phyloP scores from a whole-genome alignment of 164 flowering plant genomes.

The Liriodendron chinense region DNA sequence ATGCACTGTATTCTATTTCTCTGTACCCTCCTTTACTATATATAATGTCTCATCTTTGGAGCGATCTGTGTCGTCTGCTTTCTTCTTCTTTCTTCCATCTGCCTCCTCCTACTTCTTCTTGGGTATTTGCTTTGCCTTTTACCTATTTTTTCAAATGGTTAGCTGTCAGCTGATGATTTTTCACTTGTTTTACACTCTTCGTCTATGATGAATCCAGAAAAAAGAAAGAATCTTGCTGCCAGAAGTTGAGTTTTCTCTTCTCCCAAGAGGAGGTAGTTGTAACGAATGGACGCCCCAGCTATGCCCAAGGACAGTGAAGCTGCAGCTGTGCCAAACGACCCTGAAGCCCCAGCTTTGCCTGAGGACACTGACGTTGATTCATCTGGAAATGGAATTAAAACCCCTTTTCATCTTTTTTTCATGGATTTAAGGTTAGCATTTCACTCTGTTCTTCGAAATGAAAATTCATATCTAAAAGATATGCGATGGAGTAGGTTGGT shows the following conservation, averaged over 20 bases:
- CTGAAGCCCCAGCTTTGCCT: neutral
- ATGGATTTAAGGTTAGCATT: conserved; percentile 45
- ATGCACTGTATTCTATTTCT: neutral
- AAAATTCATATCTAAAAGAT: neutral
- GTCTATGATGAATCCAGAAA: neutral
- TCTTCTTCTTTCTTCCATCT: neutral
- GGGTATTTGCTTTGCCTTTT: neutral
- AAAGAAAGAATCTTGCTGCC: neutral
- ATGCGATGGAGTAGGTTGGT: neutral
- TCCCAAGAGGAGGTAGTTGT: neutral
- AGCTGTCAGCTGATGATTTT: neutral
- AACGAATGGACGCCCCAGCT: neutral
- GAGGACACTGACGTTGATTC: neutral
- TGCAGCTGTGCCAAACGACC: neutral
- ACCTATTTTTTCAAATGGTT: neutral
- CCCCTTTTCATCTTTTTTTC: conserved; percentile 53
- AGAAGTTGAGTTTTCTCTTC: neutral
- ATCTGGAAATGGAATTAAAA: conserved; percentile 19
- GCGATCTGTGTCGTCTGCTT: too few relatives aligned
- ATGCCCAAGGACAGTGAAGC: neutral
- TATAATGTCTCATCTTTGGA: neutral
- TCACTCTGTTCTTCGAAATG: neutral
- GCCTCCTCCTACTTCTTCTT: neutral
- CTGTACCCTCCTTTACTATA: neutral
- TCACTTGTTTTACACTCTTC: neutral